Evolutionary conservation across 225 moss, liverwort and hornwort species (phyloP).

Genomic region (Pseudoscleropodium purum): DNA sequence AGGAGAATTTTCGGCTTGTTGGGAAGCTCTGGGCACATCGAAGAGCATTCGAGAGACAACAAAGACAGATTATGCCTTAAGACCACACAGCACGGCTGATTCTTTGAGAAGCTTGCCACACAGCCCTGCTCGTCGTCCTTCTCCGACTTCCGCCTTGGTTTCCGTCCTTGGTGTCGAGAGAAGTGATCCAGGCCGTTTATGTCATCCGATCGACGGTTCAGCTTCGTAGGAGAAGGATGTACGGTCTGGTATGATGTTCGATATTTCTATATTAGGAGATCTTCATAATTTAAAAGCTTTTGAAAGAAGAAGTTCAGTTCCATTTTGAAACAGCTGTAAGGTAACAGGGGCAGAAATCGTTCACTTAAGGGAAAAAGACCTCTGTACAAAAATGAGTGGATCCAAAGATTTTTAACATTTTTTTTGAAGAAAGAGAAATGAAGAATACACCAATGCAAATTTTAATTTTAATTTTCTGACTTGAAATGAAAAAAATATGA

Average conservation of each 20-base stretch:
- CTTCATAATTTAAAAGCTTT: not conserved
- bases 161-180: not conserved
- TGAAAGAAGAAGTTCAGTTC: not conserved
- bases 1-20: not conserved
- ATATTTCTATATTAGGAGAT: not conserved
- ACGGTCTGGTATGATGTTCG: fast-evolving
- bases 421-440: too few relatives aligned
- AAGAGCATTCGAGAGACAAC: not conserved
- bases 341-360: too few relatives aligned
- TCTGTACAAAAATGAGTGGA: too few relatives aligned
- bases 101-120: not conserved
- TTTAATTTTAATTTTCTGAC: too few relatives aligned
- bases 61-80: not conserved
- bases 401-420: too few relatives aligned
- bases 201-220: not conserved
- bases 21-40: not conserved
- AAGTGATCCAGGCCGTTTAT: not conserved
- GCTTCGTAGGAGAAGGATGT: not conserved
- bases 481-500: too few relatives aligned
- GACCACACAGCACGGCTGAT: not conserved
- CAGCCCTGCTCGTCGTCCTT: not conserved
- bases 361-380: too few relatives aligned
- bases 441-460: too few relatives aligned
- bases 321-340: not conserved
- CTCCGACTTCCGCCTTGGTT: not conserved